Percentiles rank a stretch among this genome's conserved stretches.
Evolutionary conservation across 176 grass and related monocot species (phyloP).

Genomic region (Oryza glumipatula): DNA sequence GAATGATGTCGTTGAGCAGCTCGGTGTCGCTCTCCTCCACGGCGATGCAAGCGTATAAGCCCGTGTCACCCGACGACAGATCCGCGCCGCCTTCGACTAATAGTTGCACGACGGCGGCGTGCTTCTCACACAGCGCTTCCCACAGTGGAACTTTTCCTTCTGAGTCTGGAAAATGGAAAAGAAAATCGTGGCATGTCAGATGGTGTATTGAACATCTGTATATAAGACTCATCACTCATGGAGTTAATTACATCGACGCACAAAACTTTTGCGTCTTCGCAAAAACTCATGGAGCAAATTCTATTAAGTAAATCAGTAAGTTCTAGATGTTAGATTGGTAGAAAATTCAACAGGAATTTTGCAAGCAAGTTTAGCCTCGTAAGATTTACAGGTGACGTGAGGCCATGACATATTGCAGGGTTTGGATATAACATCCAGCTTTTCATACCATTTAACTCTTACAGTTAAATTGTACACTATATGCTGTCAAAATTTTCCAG

Average conservation of each 20-base stretch:
- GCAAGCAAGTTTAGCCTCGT: neutral
- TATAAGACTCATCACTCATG: conserved; percentile 11
- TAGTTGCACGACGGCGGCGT: conserved; percentile 59
- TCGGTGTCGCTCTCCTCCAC: conserved; percentile 61
- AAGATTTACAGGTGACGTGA: neutral
- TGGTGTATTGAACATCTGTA: conserved; percentile 9
- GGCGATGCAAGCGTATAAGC: conserved; percentile 60
- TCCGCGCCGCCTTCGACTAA: conserved; percentile 60
- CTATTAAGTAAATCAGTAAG: neutral
- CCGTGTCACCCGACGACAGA: conserved; percentile 66
- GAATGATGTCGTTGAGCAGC: conserved; percentile 63
- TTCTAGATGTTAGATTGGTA: neutral
- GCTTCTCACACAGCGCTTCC: conserved; percentile 74
- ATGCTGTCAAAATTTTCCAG: neutral
- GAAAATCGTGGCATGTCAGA: conserved; percentile 24
- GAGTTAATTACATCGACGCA: too few species aligned
- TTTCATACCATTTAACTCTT: too few species aligned
- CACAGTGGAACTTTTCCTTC: conserved; percentile 85
- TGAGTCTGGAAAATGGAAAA: conserved; percentile 54
- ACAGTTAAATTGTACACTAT: too few species aligned
- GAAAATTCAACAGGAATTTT: conserved; percentile 12
- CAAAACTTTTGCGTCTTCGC: too few species aligned
- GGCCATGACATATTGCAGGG: too few species aligned
- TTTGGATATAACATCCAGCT: too few species aligned
- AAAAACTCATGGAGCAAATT: neutral